Evolutionary conservation across 2,329 filamentous ascomycete species (phyloP).

Genomic region (Nannizziopsis arthrosporioides): DNA sequence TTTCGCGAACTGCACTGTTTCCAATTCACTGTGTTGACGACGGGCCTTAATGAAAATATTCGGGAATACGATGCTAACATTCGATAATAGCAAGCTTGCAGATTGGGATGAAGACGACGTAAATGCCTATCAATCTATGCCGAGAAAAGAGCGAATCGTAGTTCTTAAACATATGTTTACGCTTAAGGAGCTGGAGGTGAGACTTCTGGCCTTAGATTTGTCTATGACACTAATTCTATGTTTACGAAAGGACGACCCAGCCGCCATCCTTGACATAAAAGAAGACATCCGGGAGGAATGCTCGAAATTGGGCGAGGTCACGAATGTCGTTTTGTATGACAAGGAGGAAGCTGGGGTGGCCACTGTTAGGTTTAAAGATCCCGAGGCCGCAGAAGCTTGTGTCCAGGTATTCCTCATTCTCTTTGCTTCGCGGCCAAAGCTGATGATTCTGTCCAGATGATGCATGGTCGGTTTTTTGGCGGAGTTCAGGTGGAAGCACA

Average conservation of each 20-base stretch:
- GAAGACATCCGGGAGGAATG: conserved; percentile 89
- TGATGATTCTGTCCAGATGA: conserved; percentile 35
- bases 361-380: conserved; percentile 66
- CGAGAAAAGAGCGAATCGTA: conserved; percentile 64
- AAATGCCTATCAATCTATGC: conserved; percentile 44
- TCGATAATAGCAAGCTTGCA: conserved; percentile 57
- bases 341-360: conserved; percentile 73
- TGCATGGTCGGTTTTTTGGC: conserved; percentile 71
- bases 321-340: conserved; percentile 85
- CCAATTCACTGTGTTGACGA: no score
- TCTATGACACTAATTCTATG: no score
- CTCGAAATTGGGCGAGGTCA: conserved; percentile 72
- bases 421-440: not conserved
- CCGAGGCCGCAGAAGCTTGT: conserved; percentile 60
- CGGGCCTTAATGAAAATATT: no score
- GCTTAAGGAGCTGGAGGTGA: conserved; percentile 59
- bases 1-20: not conserved
- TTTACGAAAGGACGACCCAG: conserved; percentile 53
- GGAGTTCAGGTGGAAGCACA: conserved; percentile 60
- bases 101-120: conserved; percentile 84
- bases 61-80: not conserved
- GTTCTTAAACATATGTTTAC: conserved; percentile 93
- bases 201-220: conserved; percentile 4
- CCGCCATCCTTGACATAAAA: conserved; percentile 78
- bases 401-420: conserved; percentile 35